Base-by-base conservation (phyloP, 2,329 filamentous ascomycete species). In the Penicillium sp. region DNA sequence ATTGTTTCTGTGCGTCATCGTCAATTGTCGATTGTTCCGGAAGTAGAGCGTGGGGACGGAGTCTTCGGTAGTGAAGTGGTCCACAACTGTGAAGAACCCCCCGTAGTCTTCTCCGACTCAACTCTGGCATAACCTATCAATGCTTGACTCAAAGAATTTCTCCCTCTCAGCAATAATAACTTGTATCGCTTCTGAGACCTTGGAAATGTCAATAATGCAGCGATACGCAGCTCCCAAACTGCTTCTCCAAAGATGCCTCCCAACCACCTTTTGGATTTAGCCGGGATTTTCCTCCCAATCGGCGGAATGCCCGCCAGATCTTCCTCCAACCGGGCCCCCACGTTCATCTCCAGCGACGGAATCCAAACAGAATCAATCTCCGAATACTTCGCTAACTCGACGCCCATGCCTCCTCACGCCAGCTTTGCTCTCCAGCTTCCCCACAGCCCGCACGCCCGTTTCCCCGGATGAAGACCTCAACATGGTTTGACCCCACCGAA, bases 221-320 rank as follows among this genome's bases (percentile, higher is more conserved):
- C 5, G 4, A 49, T 49, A 5, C 28, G 47, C 47, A 50, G 25
- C 10, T 45, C 45, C 52, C 31, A 6, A 20, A 31, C 28, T 47
- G 43, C 43, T 31, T 31, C 4, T 28, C 43, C 25, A 28, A 47
- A 47, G 6, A 31, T 35, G 28, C 47, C 17, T 20, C 25, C 47
- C 47, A 49, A 47, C 25, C 25, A 25, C 15, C 25, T 10, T 37
- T 10, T 8, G 31, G 42, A 48, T 48, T 47, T 17, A 47, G n/a
- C 42, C 17, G 41, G 55, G 51, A 56, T 66, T 66, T 67, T 64
- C 66, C 66, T 63, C 58, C 64, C 66, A 68, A 67, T 62, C 64
- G 63, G 66, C 55, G 60, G 53, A 64, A 58, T 60, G 0, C 28
- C 31, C 17, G 6, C 10, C 31, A 41, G 38, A 61, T 56, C 57